phyloP scores from a whole-genome alignment of 495 filamentous ascomycete genomes.

The Podospora fimiseda region DNA sequence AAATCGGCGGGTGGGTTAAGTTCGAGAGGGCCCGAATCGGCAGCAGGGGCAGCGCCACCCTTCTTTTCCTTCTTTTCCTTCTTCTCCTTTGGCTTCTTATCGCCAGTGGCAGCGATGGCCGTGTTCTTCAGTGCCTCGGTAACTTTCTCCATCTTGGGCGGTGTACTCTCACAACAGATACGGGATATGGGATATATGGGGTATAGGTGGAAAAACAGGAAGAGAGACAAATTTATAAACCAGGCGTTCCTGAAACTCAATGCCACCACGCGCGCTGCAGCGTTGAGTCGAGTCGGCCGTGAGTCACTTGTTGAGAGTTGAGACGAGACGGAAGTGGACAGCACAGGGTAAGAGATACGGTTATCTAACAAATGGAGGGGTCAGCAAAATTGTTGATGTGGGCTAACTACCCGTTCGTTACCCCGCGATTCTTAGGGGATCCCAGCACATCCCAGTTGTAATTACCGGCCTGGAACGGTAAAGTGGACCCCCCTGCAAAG shows the following conservation, averaged over 20 bases:
- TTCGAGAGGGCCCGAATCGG: conserved; percentile 43
- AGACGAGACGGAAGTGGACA: conserved; percentile 7
- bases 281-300: conserved; percentile 3
- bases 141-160: conserved; percentile 26
- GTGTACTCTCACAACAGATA: no score
- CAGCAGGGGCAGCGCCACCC: conserved; percentile 28
- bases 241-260: conserved; percentile 19
- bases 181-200: no score
- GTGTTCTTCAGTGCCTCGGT: conserved; percentile 30
- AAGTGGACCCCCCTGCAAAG: not conserved
- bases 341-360: not conserved
- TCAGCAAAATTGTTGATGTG: conserved; percentile 20
- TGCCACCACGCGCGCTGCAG: no score
- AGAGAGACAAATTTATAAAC: no score
- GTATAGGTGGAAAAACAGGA: no score
- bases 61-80: conserved; percentile 32
- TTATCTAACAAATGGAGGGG: not conserved
- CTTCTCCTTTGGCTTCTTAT: conserved; percentile 26
- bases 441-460: not conserved
- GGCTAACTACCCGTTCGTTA: conserved; percentile 2
- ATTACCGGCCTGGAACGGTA: not conserved
- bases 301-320: conserved; percentile 20
- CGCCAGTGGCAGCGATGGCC: conserved; percentile 26
- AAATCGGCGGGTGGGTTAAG: conserved; percentile 67
- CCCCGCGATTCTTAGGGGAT: conserved; percentile 16